phyloP scores from a whole-genome alignment of 2,329 filamentous ascomycete species.

The Fusarium dlaminii region DNA sequence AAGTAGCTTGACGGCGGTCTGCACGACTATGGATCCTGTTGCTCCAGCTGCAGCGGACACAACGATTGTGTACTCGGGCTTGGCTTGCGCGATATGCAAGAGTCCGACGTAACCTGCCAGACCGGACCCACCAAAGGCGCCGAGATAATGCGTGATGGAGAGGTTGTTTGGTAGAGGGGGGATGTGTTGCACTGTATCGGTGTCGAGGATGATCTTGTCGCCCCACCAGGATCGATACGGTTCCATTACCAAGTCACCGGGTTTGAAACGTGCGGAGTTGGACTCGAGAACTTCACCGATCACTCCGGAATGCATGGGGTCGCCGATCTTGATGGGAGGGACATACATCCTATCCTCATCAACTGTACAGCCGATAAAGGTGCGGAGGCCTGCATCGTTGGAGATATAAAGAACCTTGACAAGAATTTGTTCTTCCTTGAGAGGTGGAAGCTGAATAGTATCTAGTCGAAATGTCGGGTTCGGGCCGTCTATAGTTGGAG shows the following conservation, averaged over 20 bases:
- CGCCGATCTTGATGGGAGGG: neutral
- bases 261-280: neutral
- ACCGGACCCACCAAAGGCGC: conserved; percentile 7
- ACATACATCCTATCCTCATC: conserved; percentile 12
- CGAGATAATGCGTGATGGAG: neutral
- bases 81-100: neutral
- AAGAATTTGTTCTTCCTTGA: neutral
- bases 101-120: conserved; percentile 1
- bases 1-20: conserved; percentile 26
- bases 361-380: neutral
- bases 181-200: neutral
- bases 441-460: neutral
- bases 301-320: neutral
- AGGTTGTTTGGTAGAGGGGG: neutral
- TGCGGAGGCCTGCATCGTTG: conserved; percentile 4
- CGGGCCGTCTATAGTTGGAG: neutral
- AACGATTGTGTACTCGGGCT: neutral
- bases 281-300: conserved; percentile 7
- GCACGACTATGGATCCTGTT: neutral
- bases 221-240: conserved; percentile 1
- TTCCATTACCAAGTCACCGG: conserved; percentile 8
- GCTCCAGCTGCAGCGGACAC: conserved; percentile 6
- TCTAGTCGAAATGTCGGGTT: neutral
- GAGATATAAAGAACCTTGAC: conserved; percentile 12
- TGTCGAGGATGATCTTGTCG: neutral